phyloP scores from a whole-genome alignment of 176 grass and related monocot species.

The Eremochloa ophiuroides region DNA sequence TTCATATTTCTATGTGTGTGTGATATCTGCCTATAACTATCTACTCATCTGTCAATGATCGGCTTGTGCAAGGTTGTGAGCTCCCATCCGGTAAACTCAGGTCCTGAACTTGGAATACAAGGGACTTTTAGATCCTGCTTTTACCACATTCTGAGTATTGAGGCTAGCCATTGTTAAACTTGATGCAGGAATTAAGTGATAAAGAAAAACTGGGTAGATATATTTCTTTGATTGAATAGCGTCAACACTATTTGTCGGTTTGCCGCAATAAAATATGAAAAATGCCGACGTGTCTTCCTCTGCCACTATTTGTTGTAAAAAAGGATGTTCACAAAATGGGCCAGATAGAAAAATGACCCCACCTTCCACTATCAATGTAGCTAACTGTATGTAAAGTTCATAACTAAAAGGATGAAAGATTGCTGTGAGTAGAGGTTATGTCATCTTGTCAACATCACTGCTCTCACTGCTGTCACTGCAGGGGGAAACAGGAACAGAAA shows the following conservation, averaged over 20 bases:
- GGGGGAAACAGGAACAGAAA: neutral
- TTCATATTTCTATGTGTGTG: too few species aligned
- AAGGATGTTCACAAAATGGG: conserved; percentile 31
- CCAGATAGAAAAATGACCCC: conserved; percentile 31
- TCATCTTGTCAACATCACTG: conserved; percentile 67
- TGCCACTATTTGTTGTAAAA: conserved; percentile 28
- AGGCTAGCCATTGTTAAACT: too few species aligned
- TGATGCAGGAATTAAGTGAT: too few species aligned
- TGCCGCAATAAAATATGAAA: conserved; percentile 9
- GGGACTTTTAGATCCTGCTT: too few species aligned
- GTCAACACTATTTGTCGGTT: neutral
- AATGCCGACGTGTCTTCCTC: conserved; percentile 22
- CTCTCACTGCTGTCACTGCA: conserved; percentile 80
- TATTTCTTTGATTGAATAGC: neutral
- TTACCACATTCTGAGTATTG: too few species aligned
- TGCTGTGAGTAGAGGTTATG: conserved; percentile 13
- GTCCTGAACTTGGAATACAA: too few species aligned
- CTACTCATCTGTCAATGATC: too few species aligned
- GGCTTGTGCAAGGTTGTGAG: too few species aligned
- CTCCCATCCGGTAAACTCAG: too few species aligned
- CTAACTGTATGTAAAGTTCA: conserved; percentile 20
- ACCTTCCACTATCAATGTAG: conserved; percentile 7
- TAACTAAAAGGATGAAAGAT: neutral
- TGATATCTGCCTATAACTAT: too few species aligned
- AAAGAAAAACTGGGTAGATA: neutral